Base-by-base conservation (phyloP, 2,329 filamentous ascomycete species). In the Xylariales sp. region DNA sequence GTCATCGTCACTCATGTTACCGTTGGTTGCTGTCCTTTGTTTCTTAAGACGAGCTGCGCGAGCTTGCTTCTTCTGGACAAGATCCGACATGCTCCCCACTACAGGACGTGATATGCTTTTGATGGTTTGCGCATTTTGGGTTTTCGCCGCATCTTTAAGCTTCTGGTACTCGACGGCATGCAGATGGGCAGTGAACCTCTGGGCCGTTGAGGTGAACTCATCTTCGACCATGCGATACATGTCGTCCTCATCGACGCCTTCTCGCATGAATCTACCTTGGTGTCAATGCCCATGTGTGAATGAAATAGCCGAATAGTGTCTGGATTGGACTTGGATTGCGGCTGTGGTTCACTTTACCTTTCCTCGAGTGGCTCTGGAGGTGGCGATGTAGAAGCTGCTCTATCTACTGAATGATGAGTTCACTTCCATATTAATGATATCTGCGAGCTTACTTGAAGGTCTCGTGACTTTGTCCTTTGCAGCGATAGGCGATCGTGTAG, bases 211-310 rank as follows among this genome's bases (percentile, higher is more conserved):
- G 15, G 84, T 64, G 48, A 93, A 79, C 51, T 91, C 86, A 52
- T 93, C 87, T 60, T 91, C 87, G 0, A 93, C 87, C 84, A 91
- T 90, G 53, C 86, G 82, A 61, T 79, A 91, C 41, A 65, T 66
- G 56, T 90, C 85, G 58, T 93, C 87, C n/a, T 72, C 61, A 4
- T 74, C 68, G n/a, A 75, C 60, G 3, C 80, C 82, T 34, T 79
- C 70, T 3, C 69, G 65, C 84, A 91, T 89, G 57, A 71, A 71
- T 21, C 78, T 81, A 40, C 14, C 7, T 6, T 21, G 18, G 5
- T 8, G 9, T 21, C 12, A 31, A 15, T n/a, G 14, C 9, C 9
- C 5, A 16, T 12, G 19, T 28, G 15, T 1, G 5, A 14, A 11
- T 10, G 29, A 14, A 19, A 4, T 9, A 36, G 33, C 2, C 1